Base-by-base conservation (phyloP, 2,329 filamentous ascomycete species). In the Penicillium sp. region DNA sequence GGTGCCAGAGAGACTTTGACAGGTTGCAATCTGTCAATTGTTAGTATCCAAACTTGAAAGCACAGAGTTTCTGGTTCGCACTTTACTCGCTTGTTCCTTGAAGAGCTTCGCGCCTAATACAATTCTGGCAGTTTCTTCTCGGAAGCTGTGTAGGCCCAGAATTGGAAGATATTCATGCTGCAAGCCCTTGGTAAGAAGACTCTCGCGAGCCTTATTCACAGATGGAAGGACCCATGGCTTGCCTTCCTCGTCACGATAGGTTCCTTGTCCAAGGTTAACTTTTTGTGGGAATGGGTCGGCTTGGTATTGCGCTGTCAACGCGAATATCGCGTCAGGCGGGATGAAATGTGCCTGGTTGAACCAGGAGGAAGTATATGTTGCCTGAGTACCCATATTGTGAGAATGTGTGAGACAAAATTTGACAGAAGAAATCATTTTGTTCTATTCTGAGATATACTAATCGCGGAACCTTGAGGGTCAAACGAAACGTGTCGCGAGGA, bases 91-190 rank as follows among this genome's bases (percentile, higher is more conserved):
- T 39, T 49, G 44, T 37, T 45, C 35, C 3, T 21, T 37, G n/a
- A 58, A 62, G 1, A 62, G n/a, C 1, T 54, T 53, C 3, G 52
- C 4, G 0, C 93, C 92, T 31, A 98, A 83, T 54, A 96, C 89
- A 63, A 97, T 82, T 79, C 92, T 90, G 68, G 91, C 89, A 22
- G 93, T 91, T 72, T 91, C 92, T 68, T 85, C 83, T 49, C 91
- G 95, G 78, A 97, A 95, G 60, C 87, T 82, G 52, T 86, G 77
- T 52, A 96, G 83, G 68, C 95, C 93, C 58, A 91, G 87, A 74
- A 98, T 98, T 53, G 93, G 93, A 52, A 95, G 90, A 79, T 98
- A 98, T 82, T 98, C 93, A 82, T 98, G 93, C 79, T 97, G 93
- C 66, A 95, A 82, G 49, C 91, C 84, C 68, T 91, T 90, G 64